Percentiles rank a stretch among this genome's conserved stretches.
These are phyloP conservation scores for Podila minutissima DNA, from an alignment of 192 early-diverging fungal genomes.

Conservation along the genomic window DNA sequence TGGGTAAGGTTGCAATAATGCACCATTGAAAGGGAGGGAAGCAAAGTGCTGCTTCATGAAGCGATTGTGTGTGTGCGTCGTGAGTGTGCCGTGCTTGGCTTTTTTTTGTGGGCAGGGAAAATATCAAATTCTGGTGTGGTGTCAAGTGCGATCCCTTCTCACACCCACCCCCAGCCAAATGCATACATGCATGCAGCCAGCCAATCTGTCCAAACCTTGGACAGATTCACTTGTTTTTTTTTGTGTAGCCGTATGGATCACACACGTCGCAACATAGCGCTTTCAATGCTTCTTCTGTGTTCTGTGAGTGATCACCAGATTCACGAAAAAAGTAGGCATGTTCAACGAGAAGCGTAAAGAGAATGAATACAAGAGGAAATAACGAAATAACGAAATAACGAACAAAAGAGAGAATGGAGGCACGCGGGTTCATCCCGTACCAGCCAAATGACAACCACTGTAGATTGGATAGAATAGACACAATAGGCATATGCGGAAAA, in stretches of 20 bases:
- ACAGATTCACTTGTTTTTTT: not conserved
- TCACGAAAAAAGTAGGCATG: not conserved
- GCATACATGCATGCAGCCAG: not conserved
- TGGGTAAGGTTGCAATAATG: not conserved
- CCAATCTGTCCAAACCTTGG: not conserved
- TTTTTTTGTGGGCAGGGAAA: not conserved
- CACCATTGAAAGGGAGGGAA: too few species aligned
- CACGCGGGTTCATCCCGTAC: too few species aligned
- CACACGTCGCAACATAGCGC: not conserved
- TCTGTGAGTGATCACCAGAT: not conserved
- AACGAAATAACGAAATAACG: not conserved
- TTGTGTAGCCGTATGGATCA: not conserved
- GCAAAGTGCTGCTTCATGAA: too few species aligned
- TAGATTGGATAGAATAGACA: too few species aligned
- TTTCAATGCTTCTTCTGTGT: not conserved
- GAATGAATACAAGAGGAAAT: not conserved
- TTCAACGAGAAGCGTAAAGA: not conserved
- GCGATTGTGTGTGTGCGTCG: not conserved
- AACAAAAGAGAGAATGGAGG: not conserved
- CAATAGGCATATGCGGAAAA: too few species aligned
- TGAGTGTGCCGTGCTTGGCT: not conserved
- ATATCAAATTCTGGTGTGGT: constrained; percentile 5
- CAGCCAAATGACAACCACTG: too few species aligned
- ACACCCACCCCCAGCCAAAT: not conserved
- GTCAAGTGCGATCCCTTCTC: constrained; percentile 5